These are phyloP conservation scores for Monosporozyma solicola DNA, from an alignment of 805 yeast genomes.

Conservation along the genomic window DNA sequence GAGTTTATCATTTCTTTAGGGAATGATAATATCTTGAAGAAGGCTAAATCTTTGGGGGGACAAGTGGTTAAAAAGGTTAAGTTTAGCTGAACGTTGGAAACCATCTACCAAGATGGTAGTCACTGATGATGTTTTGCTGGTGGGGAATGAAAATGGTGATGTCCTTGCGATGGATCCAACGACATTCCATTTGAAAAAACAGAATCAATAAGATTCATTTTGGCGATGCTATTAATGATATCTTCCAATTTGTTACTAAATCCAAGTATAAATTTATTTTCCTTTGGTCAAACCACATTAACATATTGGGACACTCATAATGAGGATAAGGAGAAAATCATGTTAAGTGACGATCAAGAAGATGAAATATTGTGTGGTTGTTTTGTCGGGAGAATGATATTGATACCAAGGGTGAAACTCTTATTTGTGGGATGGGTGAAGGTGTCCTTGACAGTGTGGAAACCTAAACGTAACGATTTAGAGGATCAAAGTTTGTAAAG, in stretches of 20 bases:
- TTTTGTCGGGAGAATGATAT: conserved; percentile 41
- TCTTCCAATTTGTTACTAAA: conserved; percentile 52
- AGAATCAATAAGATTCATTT: conserved; percentile 45
- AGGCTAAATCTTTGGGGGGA: conserved; percentile 64
- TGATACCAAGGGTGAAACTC: conserved; percentile 49
- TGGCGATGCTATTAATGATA: conserved; percentile 71
- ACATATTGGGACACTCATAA: conserved; percentile 62
- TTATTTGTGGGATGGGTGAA: conserved; percentile 82
- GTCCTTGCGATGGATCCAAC: conserved; percentile 55
- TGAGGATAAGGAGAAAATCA: conserved; percentile 31
- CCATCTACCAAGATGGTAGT: conserved; percentile 30
- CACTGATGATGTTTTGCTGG: conserved; percentile 37
- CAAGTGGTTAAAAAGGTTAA: conserved; percentile 51
- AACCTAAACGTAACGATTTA: conserved; percentile 54
- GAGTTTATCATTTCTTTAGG: conserved; percentile 61
- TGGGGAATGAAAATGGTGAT: conserved; percentile 63
- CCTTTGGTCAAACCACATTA: conserved; percentile 75
- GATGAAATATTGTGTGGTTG: conserved; percentile 80
- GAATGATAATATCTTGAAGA: conserved; percentile 68
- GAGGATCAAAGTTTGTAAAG: conserved; percentile 63
- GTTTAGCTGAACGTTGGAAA: conserved; percentile 6
- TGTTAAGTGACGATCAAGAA: conserved; percentile 79
- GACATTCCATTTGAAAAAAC: conserved; percentile 42
- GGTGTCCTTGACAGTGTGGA: conserved; percentile 85
- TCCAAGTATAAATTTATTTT: conserved; percentile 69